A percentile compares a stretch with the other conserved stretches of the same genome.
Evolutionary conservation across 257 asterid genomes (phyloP).

Genomic region (Jaltomata sinuosa): DNA sequence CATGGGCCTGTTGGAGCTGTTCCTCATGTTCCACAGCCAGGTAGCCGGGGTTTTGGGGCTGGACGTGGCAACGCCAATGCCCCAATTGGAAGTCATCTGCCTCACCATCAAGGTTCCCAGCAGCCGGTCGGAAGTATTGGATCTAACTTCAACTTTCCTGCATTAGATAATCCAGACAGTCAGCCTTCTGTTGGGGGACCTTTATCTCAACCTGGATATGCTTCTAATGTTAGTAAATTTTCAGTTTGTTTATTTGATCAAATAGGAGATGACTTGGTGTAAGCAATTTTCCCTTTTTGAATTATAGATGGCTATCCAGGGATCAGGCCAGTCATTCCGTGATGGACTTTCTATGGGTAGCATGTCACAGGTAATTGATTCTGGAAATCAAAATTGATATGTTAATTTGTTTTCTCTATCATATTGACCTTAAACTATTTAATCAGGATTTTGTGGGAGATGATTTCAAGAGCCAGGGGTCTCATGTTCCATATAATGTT

Average conservation of each 20-base stretch:
- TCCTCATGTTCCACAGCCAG: slow-evolving; percentile 94
- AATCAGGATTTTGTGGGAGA: slow-evolving; percentile 89
- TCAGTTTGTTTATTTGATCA: neutral
- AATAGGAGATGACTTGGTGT: neutral
- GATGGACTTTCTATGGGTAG: slow-evolving; percentile 92
- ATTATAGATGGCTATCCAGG: slow-evolving; percentile 44
- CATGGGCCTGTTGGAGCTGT: slow-evolving; percentile 94
- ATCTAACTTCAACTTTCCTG: slow-evolving; percentile 68
- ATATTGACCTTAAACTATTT: slow-evolving; percentile 3
- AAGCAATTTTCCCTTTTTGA: neutral
- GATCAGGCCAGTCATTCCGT: slow-evolving; percentile 63
- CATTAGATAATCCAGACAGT: slow-evolving; percentile 79
- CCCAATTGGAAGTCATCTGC: slow-evolving; percentile 88
- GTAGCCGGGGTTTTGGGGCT: slow-evolving; percentile 85
- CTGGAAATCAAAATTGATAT: neutral
- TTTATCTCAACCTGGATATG: slow-evolving; percentile 87
- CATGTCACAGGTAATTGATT: slow-evolving; percentile 78
- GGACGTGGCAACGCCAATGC: slow-evolving; percentile 87
- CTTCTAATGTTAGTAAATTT: slow-evolving; percentile 60
- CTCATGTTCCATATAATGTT: slow-evolving; percentile 87
- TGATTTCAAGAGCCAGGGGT: slow-evolving; percentile 98
- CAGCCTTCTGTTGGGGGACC: slow-evolving; percentile 89
- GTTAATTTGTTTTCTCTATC: neutral
- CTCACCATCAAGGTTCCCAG: slow-evolving; percentile 82
- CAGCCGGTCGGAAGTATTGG: slow-evolving; percentile 64